Percentiles rank a stretch among this genome's conserved stretches.
phyloP scores from a whole-genome alignment of 2,329 filamentous ascomycete species.

The Xylaria sp. region DNA sequence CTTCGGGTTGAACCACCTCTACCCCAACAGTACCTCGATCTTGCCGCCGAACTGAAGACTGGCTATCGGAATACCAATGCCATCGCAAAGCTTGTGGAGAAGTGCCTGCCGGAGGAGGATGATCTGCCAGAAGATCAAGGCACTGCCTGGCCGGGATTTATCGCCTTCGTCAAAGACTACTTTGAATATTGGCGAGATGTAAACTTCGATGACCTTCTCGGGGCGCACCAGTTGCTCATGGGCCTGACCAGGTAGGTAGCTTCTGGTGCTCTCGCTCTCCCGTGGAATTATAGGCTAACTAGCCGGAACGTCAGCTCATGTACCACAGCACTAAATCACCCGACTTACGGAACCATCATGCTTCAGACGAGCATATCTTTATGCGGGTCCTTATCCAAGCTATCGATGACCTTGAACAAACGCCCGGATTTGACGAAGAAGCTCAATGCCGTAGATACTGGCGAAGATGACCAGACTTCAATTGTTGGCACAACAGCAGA shows the following conservation, averaged over 20 bases:
- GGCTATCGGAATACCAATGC: slow-evolving; percentile 64
- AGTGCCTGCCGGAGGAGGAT: slow-evolving; percentile 71
- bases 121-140: slow-evolving; percentile 71
- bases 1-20: slow-evolving; percentile 80
- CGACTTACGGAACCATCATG: slow-evolving; percentile 81
- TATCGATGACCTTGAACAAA: slow-evolving; percentile 86
- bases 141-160: slow-evolving; percentile 79
- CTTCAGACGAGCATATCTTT: slow-evolving; percentile 85
- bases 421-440: slow-evolving; percentile 79
- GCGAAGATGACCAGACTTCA: slow-evolving; percentile 76
- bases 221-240: slow-evolving; percentile 79
- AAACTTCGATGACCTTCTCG: slow-evolving; percentile 77
- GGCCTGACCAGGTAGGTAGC: slow-evolving; percentile 75
- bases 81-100: slow-evolving; percentile 71
- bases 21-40: slow-evolving; percentile 71
- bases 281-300: slow-evolving; percentile 20
- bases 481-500: slow-evolving; percentile 90
- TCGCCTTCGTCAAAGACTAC: slow-evolving; percentile 83
- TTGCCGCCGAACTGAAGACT: slow-evolving; percentile 73
- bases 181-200: slow-evolving; percentile 84
- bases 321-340: slow-evolving; percentile 82
- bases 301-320: slow-evolving; percentile 69
- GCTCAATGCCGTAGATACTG: slow-evolving; percentile 64
- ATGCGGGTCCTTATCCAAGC: slow-evolving; percentile 79
- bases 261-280: not conserved